Conservation (phyloP, 495 filamentous ascomycete genomes). For the Trichoderma orchidacearum region DNA sequence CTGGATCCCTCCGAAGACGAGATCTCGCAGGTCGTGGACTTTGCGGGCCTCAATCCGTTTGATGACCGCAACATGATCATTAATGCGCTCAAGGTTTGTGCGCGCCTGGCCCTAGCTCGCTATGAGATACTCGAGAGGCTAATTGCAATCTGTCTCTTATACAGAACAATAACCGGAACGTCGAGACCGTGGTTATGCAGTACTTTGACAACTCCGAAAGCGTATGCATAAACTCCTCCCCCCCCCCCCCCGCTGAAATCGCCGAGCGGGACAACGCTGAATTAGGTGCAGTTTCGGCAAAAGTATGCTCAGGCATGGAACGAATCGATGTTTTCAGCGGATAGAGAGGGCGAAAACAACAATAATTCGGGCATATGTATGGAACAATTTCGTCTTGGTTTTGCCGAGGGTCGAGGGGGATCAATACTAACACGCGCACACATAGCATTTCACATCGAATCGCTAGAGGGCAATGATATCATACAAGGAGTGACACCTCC, state of each 20-base stretch:
- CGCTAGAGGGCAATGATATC: conserved; percentile 29
- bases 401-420: not conserved
- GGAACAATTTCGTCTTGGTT: conserved; percentile 1
- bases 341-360: conserved; percentile 23
- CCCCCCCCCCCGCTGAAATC: not conserved
- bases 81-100: conserved; percentile 22
- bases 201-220: conserved; percentile 27
- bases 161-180: conserved; percentile 27
- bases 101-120: not conserved
- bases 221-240: conserved; percentile 12
- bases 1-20: conserved; percentile 15
- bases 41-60: conserved; percentile 15
- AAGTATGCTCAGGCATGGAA: conserved; percentile 27
- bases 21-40: conserved; percentile 13
- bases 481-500: conserved; percentile 24
- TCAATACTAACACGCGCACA: conserved; percentile 6
- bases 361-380: conserved; percentile 18
- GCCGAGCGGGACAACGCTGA: not conserved
- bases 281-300: conserved; percentile 11
- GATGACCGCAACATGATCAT: conserved; percentile 13
- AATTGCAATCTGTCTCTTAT: not conserved
- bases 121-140: not conserved
- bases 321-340: conserved; percentile 27
- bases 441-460: conserved; percentile 44
- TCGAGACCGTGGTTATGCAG: conserved; percentile 27